Conservation (phyloP, 192 early-diverging fungal species). For the Allomyces macrogynus region DNA sequence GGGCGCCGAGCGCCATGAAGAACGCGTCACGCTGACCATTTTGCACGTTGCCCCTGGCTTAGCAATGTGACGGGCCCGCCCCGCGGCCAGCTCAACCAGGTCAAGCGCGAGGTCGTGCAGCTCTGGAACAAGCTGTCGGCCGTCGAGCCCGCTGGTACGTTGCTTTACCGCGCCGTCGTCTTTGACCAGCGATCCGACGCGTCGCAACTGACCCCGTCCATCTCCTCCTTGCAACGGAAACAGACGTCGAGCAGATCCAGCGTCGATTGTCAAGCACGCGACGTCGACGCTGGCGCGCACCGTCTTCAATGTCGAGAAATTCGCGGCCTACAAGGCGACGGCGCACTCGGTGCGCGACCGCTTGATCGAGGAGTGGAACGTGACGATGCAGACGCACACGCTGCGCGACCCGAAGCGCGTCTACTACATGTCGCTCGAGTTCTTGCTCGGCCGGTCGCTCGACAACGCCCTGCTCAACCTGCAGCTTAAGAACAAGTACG, state of each 20-base stretch:
- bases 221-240: not conserved
- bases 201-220: not conserved
- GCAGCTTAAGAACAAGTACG: constrained; percentile 58
- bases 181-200: not conserved
- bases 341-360: constrained; percentile 83
- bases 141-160: not conserved
- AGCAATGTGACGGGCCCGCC: not conserved
- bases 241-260: constrained; percentile 55
- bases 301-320: constrained; percentile 77
- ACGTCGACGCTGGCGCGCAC: constrained; percentile 77
- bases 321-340: constrained; percentile 77
- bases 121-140: not conserved
- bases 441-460: constrained; percentile 85
- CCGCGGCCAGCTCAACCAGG: not conserved
- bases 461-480: constrained; percentile 90
- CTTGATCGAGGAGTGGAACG: constrained; percentile 83
- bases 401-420: constrained; percentile 72
- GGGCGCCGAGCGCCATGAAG: not conserved
- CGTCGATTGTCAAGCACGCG: constrained; percentile 72
- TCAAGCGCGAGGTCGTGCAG: not conserved
- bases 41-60: not conserved
- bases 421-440: constrained; percentile 96
- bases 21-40: not conserved
- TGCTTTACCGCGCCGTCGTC: not conserved
- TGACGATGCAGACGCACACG: constrained; percentile 70